Conservation (phyloP, 2,329 filamentous ascomycete genomes). For the Talaromyces rugulosus region DNA sequence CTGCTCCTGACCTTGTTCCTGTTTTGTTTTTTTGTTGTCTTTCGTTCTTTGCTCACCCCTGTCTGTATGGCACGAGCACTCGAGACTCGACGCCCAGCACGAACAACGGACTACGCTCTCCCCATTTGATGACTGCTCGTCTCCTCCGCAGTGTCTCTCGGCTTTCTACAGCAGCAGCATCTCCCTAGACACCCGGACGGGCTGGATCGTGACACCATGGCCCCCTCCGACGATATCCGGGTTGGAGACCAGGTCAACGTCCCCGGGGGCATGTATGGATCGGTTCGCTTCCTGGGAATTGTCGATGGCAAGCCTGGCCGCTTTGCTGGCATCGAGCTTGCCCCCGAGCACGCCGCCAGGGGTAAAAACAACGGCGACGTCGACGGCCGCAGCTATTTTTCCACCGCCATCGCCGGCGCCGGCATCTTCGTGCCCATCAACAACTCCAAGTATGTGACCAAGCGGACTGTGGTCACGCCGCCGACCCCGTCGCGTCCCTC, state of each 20-base stretch:
- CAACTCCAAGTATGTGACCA: slow-evolving; percentile 63
- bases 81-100: neutral
- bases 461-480: slow-evolving; percentile 64
- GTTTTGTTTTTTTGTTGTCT: neutral
- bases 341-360: slow-evolving; percentile 70
- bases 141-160: neutral
- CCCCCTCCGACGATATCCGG: slow-evolving; percentile 51
- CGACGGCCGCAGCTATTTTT: slow-evolving; percentile 80
- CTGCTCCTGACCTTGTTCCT: neutral
- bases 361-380: slow-evolving; percentile 97
- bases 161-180: neutral
- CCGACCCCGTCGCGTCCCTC: slow-evolving; percentile 63
- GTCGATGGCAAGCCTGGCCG: slow-evolving; percentile 85
- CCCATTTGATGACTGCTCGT: neutral
- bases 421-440: slow-evolving; percentile 90
- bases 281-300: slow-evolving; percentile 79
- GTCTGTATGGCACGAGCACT: neutral
- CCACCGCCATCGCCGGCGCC: slow-evolving; percentile 69
- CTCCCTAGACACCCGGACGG: neutral
- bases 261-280: slow-evolving; percentile 86
- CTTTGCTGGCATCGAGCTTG: slow-evolving; percentile 90
- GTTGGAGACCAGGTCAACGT: slow-evolving; percentile 86
- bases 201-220: slow-evolving; percentile 23
- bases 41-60: neutral
- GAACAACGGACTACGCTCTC: neutral